Percentiles rank a stretch among this genome's conserved stretches.
Conservation (phyloP, 768 basidiomycete species). For the Epithele typhae region DNA sequence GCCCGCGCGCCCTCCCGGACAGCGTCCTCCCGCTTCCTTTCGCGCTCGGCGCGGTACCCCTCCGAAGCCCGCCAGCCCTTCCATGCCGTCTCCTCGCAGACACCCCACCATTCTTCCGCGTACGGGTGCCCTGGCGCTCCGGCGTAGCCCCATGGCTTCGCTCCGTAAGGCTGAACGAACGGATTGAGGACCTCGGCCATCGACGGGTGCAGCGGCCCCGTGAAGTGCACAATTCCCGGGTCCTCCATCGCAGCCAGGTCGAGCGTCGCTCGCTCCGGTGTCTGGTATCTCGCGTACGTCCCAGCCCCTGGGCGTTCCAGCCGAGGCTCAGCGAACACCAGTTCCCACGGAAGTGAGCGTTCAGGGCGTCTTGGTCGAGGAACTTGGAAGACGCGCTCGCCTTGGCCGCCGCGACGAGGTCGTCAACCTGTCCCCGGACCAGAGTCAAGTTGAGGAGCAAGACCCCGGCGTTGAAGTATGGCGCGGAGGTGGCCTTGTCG, state of each 20-base stretch:
- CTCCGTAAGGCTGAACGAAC: conserved; percentile 46
- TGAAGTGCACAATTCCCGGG: conserved; percentile 52
- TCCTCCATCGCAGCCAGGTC: conserved; percentile 33
- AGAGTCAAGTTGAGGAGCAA: conserved; percentile 45
- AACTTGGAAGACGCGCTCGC: conserved; percentile 29
- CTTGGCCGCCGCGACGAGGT: conserved; percentile 24
- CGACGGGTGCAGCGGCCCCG: conserved; percentile 47
- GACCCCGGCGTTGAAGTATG: conserved; percentile 56
- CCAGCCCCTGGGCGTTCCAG: conserved; percentile 58
- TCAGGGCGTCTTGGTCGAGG: conserved; percentile 50
- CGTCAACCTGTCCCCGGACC: conserved; percentile 25
- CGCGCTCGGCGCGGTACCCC: conserved; percentile 19
- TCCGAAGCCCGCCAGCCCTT: conserved; percentile 26
- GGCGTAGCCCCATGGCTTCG: conserved; percentile 57
- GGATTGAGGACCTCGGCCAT: conserved; percentile 44
- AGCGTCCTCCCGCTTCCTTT: conserved; percentile 15
- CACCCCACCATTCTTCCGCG: conserved; percentile 42
- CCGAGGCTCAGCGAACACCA: conserved; percentile 39
- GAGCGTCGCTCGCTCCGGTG: conserved; percentile 32
- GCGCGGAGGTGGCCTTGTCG: conserved; percentile 19
- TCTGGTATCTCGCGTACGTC: conserved; percentile 42
- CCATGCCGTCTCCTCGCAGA: conserved; percentile 42
- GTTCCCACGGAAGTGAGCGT: conserved; percentile 37
- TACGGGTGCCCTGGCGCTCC: conserved; percentile 50
- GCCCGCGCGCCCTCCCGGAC: background rate